Conservation (phyloP, 495 filamentous ascomycete species). For the Lophium mytilinum region DNA sequence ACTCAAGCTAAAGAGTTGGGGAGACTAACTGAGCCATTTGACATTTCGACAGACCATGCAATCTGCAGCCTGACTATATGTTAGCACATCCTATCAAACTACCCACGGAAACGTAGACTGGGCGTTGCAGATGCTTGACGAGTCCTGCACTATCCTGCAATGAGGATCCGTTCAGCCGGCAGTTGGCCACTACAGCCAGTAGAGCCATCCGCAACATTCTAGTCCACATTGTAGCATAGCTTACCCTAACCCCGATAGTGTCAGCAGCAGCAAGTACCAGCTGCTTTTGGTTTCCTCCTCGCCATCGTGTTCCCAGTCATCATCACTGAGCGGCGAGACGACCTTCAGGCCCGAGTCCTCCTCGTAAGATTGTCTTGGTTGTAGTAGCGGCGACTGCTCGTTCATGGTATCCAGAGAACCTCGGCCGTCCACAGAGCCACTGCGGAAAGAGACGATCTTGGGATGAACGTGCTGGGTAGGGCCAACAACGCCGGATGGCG, state of each 20-base stretch:
- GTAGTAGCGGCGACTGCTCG: conserved; percentile 54
- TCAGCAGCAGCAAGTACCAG: conserved; percentile 77
- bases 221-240: conserved; percentile 6
- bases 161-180: too few species aligned
- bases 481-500: not conserved
- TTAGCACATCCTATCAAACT: too few species aligned
- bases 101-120: too few species aligned
- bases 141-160: too few species aligned
- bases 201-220: too few species aligned
- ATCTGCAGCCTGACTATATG: conserved; percentile 57
- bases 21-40: conserved; percentile 63
- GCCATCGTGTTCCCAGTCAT: conserved; percentile 37
- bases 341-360: conserved; percentile 25
- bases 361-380: conserved; percentile 32
- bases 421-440: not conserved
- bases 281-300: conserved; percentile 60
- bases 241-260: conserved; percentile 70
- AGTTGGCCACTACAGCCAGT: too few species aligned
- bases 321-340: conserved; percentile 23
- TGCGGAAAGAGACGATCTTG: not conserved
- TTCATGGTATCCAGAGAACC: conserved; percentile 29
- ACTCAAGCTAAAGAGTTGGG: not conserved
- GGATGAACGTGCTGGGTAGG: not conserved
- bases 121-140: too few species aligned
- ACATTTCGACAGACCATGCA: conserved; percentile 89